These are phyloP conservation scores for Xylaria digitata DNA, from an alignment of 2,329 filamentous ascomycete genomes.

Conservation along the genomic window DNA sequence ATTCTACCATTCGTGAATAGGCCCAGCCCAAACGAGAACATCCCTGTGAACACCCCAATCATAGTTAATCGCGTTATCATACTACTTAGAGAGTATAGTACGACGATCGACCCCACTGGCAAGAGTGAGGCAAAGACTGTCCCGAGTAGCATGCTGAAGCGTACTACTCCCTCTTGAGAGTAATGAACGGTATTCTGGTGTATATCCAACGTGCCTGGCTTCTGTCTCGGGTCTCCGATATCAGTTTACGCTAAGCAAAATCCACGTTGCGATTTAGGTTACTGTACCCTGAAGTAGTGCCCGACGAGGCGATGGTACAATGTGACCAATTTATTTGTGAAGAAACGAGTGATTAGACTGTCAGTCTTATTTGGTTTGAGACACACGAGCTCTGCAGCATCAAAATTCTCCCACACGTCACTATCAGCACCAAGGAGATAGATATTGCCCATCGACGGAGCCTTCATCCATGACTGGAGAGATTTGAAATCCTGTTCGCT, in stretches of 20 bases:
- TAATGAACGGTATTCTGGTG: constrained; percentile 8
- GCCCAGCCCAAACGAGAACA: constrained; percentile 8
- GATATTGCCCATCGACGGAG: constrained; percentile 3
- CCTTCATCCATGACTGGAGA: constrained; percentile 2
- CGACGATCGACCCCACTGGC: constrained; percentile 9
- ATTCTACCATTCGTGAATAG: constrained; percentile 8
- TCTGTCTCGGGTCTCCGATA: neutral
- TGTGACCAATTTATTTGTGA: neutral
- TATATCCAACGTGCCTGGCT: constrained; percentile 5
- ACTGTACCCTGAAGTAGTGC: neutral
- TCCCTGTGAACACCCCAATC: constrained; percentile 6
- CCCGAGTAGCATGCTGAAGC: neutral
- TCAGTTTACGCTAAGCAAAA: neutral
- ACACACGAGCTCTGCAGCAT: constrained; percentile 5
- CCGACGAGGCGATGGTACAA: neutral
- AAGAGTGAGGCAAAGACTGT: constrained; percentile 1
- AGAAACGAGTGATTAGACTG: neutral
- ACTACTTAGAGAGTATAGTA: constrained; percentile 1
- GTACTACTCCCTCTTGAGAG: neutral
- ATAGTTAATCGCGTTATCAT: constrained; percentile 1
- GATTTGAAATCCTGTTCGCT: constrained; percentile 1
- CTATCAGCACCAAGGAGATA: constrained; percentile 8
- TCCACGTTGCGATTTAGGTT: neutral
- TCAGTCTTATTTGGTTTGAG: neutral
- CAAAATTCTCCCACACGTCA: neutral